These are phyloP conservation scores for Acaromyces ingoldii DNA, from an alignment of 1,284 basidiomycete species.

Conservation along the genomic window DNA sequence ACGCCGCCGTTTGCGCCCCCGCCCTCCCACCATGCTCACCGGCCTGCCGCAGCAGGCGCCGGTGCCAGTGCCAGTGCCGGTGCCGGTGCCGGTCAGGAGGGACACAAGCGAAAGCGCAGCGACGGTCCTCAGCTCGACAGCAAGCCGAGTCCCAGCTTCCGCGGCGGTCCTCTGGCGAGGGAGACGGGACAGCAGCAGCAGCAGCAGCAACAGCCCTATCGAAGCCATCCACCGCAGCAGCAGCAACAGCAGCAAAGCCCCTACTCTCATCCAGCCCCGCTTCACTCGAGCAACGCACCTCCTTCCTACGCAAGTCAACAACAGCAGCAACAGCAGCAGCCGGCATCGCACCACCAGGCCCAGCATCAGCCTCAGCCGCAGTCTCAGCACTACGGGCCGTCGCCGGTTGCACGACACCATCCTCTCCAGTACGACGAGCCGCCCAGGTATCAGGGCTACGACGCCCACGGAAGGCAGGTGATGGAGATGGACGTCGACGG, in stretches of 20 bases:
- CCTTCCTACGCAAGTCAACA: no score
- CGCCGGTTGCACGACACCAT: not conserved
- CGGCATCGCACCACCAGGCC: not conserved
- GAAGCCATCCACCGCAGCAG: not conserved
- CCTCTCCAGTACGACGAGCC: slow-evolving; percentile 12
- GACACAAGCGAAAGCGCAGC: slow-evolving; percentile 3
- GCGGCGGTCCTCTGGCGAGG: not conserved
- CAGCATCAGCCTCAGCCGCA: slow-evolving; percentile 2
- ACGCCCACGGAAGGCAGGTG: not conserved
- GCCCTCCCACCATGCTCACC: no score
- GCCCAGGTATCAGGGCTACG: slow-evolving; percentile 15
- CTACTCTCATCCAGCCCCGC: no score
- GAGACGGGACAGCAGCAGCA: not conserved
- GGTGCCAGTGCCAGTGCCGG: not conserved
- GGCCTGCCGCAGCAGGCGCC: not conserved
- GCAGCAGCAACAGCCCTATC: not conserved
- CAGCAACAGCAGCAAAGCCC: not conserved
- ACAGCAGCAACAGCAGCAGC: slow-evolving; percentile 4
- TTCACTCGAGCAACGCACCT: no score
- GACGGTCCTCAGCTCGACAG: no score
- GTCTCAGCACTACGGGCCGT: not conserved
- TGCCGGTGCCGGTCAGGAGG: not conserved
- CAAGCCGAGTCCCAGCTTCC: not conserved
- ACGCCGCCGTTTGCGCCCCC: not conserved
- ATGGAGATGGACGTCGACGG: slow-evolving; percentile 1